Evolutionary conservation across 257 asterid species (phyloP).

Genomic region (Cruciata laevipes): DNA sequence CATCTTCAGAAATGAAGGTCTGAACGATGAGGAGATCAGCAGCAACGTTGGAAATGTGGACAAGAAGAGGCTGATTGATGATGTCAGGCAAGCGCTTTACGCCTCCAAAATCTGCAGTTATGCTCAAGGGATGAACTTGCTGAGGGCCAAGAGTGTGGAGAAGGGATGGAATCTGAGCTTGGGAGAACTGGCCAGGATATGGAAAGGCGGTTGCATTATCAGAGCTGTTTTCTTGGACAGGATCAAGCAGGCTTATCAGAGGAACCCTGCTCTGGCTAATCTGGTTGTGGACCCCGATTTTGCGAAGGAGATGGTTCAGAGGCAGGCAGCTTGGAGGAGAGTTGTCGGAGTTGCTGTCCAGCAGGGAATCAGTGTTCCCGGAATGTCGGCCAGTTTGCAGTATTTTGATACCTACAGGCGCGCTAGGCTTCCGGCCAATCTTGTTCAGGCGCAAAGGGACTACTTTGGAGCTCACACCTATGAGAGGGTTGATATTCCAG

Average conservation of each 20-base stretch:
- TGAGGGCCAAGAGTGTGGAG: conserved; percentile 79
- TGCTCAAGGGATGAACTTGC: conserved; percentile 92
- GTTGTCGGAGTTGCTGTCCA: conserved; percentile 73
- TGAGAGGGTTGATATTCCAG: conserved; percentile 63
- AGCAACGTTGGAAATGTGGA: conserved; percentile 37
- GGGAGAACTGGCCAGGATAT: conserved; percentile 84
- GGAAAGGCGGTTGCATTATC: conserved; percentile 97
- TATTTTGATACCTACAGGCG: conserved; percentile 87
- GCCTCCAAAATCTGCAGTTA: conserved; percentile 92
- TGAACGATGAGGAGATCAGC: conserved; percentile 38
- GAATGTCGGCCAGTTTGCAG: conserved; percentile 89
- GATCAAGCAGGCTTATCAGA: conserved; percentile 83
- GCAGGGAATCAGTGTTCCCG: conserved; percentile 74
- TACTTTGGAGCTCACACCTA: conserved; percentile 94
- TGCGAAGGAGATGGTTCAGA: conserved; percentile 92
- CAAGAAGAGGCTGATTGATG: conserved; percentile 74
- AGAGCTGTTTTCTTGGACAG: conserved; percentile 92
- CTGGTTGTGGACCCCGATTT: conserved; percentile 83
- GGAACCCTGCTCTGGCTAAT: conserved; percentile 66
- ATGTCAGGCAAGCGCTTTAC: conserved; percentile 91
- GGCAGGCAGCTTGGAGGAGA: conserved; percentile 90
- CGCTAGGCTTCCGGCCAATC: conserved; percentile 77
- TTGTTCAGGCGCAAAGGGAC: conserved; percentile 96
- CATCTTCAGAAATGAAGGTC: conserved; percentile 56
- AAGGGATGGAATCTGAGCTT: conserved; percentile 84